Conservation (phyloP, 371 early-diverging fungal species). For the Mucor mucedo region DNA sequence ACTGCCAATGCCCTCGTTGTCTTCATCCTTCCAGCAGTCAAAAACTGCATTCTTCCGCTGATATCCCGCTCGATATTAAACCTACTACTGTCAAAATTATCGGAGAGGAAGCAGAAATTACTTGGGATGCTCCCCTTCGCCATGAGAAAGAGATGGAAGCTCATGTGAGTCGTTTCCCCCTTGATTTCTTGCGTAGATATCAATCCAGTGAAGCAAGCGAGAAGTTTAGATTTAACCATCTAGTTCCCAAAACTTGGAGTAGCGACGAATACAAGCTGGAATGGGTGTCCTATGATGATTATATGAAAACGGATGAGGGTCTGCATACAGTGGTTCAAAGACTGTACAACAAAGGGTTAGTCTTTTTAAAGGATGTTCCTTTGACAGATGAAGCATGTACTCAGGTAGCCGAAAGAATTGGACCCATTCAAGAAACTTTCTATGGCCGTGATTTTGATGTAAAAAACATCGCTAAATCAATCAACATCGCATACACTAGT, state of each 20-base stretch:
- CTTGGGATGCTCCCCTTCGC: slow-evolving; percentile 48
- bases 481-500: slow-evolving; percentile 89
- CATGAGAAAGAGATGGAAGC: slow-evolving; percentile 37
- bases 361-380: slow-evolving; percentile 77
- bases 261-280: slow-evolving; percentile 46
- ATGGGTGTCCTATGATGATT: slow-evolving; percentile 68
- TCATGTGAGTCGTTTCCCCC: slow-evolving; percentile 54
- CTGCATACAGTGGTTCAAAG: slow-evolving; percentile 61
- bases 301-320: slow-evolving; percentile 65
- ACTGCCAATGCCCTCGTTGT: slow-evolving; percentile 77
- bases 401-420: slow-evolving; percentile 73
- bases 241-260: slow-evolving; percentile 58
- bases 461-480: slow-evolving; percentile 75
- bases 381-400: slow-evolving; percentile 56
- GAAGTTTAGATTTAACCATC: slow-evolving; percentile 43
- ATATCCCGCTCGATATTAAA: slow-evolving; percentile 64
- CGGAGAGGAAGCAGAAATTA: slow-evolving; percentile 41
- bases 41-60: slow-evolving; percentile 82
- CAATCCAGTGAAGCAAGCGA: slow-evolving; percentile 33
- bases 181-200: slow-evolving; percentile 45
- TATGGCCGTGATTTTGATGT: slow-evolving; percentile 89
- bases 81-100: slow-evolving; percentile 34
- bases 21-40: slow-evolving; percentile 79
- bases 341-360: slow-evolving; percentile 73
- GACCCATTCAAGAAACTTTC: slow-evolving; percentile 79